These are phyloP conservation scores for Paramecium caudatum DNA, from an alignment of 73 alveolate genomes.

Conservation along the genomic window DNA sequence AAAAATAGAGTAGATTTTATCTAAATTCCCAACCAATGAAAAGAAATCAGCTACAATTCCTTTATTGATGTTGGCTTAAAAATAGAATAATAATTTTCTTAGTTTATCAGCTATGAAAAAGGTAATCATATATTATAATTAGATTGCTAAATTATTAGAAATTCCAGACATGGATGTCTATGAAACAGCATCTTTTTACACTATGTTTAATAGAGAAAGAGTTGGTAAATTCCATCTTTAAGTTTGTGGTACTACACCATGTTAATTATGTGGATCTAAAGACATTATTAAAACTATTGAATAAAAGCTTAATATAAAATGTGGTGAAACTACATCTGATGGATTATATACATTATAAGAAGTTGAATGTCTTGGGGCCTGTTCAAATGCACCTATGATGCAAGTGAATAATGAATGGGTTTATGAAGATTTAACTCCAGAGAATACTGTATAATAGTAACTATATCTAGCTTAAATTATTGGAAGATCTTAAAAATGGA, in stretches of 20 bases:
- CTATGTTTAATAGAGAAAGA: conserved; percentile 92
- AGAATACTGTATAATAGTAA: conserved; percentile 71
- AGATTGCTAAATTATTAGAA: conserved; percentile 86
- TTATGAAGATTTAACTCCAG: conserved; percentile 94
- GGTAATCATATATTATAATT: conserved; percentile 33
- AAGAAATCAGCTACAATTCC: conserved; percentile 90
- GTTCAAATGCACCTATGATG: conserved; percentile 96
- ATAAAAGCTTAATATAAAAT: conserved; percentile 64
- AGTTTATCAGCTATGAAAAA: conserved; percentile 93
- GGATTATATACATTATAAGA: conserved; percentile 90
- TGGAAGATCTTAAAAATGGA: conserved; percentile 86
- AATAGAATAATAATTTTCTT: conserved; percentile 87
- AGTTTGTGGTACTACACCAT: conserved; percentile 95
- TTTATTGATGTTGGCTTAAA: conserved; percentile 85
- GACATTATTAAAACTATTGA: conserved; percentile 86
- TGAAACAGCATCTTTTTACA: conserved; percentile 93
- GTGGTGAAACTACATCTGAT: conserved; percentile 86
- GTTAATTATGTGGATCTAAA: conserved; percentile 92
- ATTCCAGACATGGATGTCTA: conserved; percentile 90
- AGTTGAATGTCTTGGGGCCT: conserved; percentile 95
- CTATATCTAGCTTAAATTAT: conserved; percentile 58
- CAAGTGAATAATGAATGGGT: conserved; percentile 93
- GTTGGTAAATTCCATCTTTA: conserved; percentile 93
- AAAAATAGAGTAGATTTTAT: conserved; percentile 80
- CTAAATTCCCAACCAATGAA: conserved; percentile 86